A percentile compares a stretch with the other conserved stretches of the same genome.
phyloP scores from a whole-genome alignment of 805 yeast genomes.

The Candida parachauliodes region DNA sequence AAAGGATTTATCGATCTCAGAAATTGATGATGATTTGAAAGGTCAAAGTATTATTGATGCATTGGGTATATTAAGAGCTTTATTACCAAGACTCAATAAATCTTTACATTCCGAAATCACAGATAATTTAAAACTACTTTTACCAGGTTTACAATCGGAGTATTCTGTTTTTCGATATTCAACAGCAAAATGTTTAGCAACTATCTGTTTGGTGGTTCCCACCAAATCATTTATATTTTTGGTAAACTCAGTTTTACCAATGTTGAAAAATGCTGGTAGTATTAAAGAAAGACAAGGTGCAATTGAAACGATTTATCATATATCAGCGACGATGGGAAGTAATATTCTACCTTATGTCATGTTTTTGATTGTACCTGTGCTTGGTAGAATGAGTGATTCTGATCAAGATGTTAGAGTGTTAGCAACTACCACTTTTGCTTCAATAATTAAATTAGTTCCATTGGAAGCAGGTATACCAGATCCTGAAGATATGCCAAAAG shows the following conservation, averaged over 20 bases:
- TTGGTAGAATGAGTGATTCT: constrained; percentile 97
- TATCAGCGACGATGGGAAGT: constrained; percentile 80
- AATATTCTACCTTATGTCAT: constrained; percentile 91
- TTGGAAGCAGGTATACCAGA: constrained; percentile 96
- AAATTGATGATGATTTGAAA: constrained; percentile 38
- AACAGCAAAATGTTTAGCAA: constrained; percentile 84
- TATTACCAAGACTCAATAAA: constrained; percentile 58
- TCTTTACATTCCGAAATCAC: constrained; percentile 49
- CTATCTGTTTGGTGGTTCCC: constrained; percentile 67
- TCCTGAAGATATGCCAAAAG: constrained; percentile 85
- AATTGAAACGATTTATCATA: constrained; percentile 83
- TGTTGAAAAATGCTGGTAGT: constrained; percentile 72
- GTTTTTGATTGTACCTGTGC: constrained; percentile 89
- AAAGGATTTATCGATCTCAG: constrained; percentile 27
- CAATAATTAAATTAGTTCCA: constrained; percentile 92
- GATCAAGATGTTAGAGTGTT: constrained; percentile 82
- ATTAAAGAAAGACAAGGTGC: constrained; percentile 85
- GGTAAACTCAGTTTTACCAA: constrained; percentile 74
- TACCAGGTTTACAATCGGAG: constrained; percentile 62
- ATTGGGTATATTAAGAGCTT: constrained; percentile 73
- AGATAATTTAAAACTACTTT: constrained; percentile 34
- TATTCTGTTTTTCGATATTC: constrained; percentile 85
- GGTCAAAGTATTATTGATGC: constrained; percentile 88
- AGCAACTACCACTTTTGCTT: constrained; percentile 95
- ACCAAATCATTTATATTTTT: constrained; percentile 70